Percentiles rank a stretch among this genome's conserved stretches.
Evolutionary conservation across 2,329 filamentous ascomycete species (phyloP).

Genomic region (Cladosporium sp.): DNA sequence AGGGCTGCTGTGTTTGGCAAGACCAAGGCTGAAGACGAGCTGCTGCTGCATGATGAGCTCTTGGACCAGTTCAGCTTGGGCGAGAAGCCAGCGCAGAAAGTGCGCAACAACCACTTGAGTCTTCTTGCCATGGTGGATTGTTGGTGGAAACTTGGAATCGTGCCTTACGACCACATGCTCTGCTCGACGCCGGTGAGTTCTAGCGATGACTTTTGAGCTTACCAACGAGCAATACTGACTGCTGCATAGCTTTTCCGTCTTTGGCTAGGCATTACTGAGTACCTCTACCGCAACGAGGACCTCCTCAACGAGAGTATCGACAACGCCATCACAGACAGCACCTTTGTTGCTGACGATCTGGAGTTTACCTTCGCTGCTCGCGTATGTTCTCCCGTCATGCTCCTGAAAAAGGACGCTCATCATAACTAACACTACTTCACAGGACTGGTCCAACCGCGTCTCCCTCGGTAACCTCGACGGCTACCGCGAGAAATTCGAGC

Average conservation of each 20-base stretch:
- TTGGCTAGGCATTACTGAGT: constrained; percentile 95
- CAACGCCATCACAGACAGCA: constrained; percentile 82
- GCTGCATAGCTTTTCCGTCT: constrained; percentile 72
- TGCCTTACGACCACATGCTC: constrained; percentile 99
- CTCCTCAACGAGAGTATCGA: constrained; percentile 80
- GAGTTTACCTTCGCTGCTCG: constrained; percentile 97
- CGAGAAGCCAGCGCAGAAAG: constrained; percentile 58
- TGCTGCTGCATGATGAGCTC: constrained; percentile 73
- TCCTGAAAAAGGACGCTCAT: not conserved
- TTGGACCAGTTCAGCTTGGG: constrained; percentile 86
- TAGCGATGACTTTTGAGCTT: not conserved
- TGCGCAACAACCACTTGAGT: constrained; percentile 90
- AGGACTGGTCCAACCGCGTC: constrained; percentile 91
- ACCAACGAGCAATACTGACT: not conserved
- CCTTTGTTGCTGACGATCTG: constrained; percentile 89
- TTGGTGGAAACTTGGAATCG: constrained; percentile 89
- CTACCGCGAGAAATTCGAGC: constrained; percentile 85
- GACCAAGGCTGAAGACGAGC: constrained; percentile 49
- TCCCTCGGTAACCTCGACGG: constrained; percentile 86
- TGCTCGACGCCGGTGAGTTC: constrained; percentile 78
- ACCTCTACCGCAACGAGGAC: constrained; percentile 77
- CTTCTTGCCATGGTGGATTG: constrained; percentile 97
- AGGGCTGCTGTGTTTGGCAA: constrained; percentile 63
- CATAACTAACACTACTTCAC: constrained; percentile 21
- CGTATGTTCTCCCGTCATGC: constrained; percentile 35